Evolutionary conservation across 305 asterid genomes (phyloP).

Genomic region (Fraxinus sp.): DNA sequence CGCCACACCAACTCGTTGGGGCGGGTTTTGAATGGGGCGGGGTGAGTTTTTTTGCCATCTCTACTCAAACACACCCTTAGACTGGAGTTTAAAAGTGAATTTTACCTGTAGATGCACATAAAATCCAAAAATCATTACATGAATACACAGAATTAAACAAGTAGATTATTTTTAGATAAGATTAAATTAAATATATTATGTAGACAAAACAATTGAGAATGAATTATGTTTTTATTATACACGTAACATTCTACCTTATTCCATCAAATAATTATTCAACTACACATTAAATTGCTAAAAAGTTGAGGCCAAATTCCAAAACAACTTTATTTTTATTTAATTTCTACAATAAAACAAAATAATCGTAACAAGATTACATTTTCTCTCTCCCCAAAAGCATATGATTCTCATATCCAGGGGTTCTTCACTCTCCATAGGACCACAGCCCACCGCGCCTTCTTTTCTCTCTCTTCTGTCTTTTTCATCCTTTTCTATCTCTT

Average conservation of each 20-base stretch:
- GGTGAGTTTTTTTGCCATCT: too few relatives aligned
- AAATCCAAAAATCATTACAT: not conserved
- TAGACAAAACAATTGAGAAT: not conserved
- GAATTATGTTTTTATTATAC: not conserved
- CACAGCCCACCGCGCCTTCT: not conserved
- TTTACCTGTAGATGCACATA: not conserved
- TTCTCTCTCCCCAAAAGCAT: not conserved
- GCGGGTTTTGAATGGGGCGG: too few relatives aligned
- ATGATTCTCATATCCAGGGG: conserved; percentile 27
- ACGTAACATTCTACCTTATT: not conserved
- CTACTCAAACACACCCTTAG: too few relatives aligned
- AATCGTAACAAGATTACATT: not conserved
- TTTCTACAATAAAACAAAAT: not conserved
- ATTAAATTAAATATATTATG: not conserved
- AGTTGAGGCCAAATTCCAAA: not conserved
- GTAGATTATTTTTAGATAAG: not conserved
- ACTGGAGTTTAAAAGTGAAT: not conserved
- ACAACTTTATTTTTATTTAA: not conserved
- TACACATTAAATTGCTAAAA: not conserved
- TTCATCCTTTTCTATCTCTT: conserved; percentile 20
- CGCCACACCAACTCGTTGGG: too few relatives aligned
- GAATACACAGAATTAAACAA: not conserved
- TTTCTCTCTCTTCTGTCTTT: conserved; percentile 8
- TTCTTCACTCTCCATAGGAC: conserved; percentile 29
- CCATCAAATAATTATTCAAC: not conserved